phyloP scores from a whole-genome alignment of 2,329 filamentous ascomycete species.

The Calonectria hongkongensis region DNA sequence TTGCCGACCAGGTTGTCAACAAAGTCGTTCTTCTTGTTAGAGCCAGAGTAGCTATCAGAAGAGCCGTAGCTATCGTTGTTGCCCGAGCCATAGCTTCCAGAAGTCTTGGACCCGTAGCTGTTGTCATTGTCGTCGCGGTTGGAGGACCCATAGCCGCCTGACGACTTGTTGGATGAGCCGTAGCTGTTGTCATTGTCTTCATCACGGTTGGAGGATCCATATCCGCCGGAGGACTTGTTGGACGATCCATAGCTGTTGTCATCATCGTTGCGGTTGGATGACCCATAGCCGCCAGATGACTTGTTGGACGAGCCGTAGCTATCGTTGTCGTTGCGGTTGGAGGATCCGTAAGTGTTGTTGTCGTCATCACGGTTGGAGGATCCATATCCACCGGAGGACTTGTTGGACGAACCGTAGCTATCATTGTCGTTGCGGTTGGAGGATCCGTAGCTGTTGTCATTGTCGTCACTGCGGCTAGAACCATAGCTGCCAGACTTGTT shows the following conservation, averaged over 20 bases:
- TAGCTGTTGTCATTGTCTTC: not conserved
- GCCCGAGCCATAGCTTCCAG: slow-evolving; percentile 1
- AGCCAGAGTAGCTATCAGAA: not conserved
- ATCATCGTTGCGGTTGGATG: slow-evolving; percentile 37
- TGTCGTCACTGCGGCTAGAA: slow-evolving; percentile 14
- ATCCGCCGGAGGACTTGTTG: not conserved
- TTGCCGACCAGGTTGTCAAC: slow-evolving; percentile 8
- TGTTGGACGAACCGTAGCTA: slow-evolving; percentile 23
- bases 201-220: not conserved
- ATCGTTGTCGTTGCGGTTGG: slow-evolving; percentile 4
- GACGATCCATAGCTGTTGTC: not conserved
- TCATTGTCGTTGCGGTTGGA: slow-evolving; percentile 41
- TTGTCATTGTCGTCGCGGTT: slow-evolving; percentile 21
- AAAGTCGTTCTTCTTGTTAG: slow-evolving; percentile 32
- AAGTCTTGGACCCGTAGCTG: slow-evolving; percentile 4
- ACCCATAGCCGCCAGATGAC: slow-evolving; percentile 24
- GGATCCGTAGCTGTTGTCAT: slow-evolving; percentile 39
- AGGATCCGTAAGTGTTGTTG: not conserved
- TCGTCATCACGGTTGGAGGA: slow-evolving; percentile 40
- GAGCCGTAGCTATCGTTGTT: slow-evolving; percentile 4
- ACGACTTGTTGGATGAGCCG: not conserved
- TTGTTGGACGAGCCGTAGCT: slow-evolving; percentile 17
- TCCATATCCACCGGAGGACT: slow-evolving; percentile 3
- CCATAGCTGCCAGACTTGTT: not conserved
- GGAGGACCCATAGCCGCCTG: slow-evolving; percentile 37